Evolutionary conservation across 345 rosid species (phyloP).

Genomic region (Populus ilicifolia): DNA sequence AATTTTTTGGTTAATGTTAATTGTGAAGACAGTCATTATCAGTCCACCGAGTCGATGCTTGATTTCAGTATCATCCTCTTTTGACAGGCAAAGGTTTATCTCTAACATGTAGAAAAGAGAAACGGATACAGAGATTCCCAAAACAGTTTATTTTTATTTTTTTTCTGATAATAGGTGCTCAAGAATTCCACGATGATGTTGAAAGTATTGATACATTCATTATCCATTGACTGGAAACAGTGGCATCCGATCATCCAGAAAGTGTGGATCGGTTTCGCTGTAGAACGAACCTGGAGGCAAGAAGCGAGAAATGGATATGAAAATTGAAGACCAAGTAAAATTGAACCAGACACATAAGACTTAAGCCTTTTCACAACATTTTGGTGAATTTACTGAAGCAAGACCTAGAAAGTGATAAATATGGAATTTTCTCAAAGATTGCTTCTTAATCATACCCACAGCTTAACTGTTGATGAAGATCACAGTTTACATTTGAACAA

Average conservation of each 20-base stretch:
- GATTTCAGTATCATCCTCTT: background rate
- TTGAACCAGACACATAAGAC: background rate
- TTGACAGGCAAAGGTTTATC: too few species aligned
- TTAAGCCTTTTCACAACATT: background rate
- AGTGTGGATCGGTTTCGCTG: background rate
- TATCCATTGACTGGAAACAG: background rate
- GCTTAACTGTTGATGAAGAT: background rate
- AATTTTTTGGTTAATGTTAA: too few species aligned
- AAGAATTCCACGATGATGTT: too few species aligned
- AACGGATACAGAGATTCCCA: too few species aligned
- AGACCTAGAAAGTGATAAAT: background rate
- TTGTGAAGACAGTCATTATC: background rate
- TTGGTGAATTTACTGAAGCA: background rate
- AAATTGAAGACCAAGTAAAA: background rate
- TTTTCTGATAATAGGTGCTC: too few species aligned
- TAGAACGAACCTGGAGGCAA: background rate
- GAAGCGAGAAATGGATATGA: background rate
- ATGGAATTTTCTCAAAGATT: background rate
- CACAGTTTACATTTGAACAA: background rate
- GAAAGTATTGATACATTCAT: background rate
- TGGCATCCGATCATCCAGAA: background rate
- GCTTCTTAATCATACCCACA: background rate
- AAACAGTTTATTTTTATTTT: too few species aligned
- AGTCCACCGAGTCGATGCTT: background rate
- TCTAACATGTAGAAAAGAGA: background rate